Base-by-base conservation (phyloP, 495 filamentous ascomycete species). In the Penicillium pulvis region DNA sequence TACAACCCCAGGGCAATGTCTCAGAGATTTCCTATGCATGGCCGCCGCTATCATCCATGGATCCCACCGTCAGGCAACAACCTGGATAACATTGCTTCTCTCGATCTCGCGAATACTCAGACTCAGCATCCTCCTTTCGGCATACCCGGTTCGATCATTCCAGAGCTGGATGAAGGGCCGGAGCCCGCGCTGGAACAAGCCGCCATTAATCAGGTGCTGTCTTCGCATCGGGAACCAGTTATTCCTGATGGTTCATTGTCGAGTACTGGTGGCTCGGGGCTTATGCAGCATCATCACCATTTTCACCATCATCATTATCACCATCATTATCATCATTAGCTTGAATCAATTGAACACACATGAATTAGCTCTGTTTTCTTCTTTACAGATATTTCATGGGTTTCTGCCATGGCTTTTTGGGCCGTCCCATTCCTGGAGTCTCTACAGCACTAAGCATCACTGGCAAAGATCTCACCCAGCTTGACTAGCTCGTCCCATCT, bases 401-500 rank as follows among this genome's bases (percentile, higher is more conserved):
- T 28, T 7, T 28, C 28, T 28, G 4, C 4, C 4, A 28, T 28
- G 28, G 3, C 28, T 28, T 28, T 23, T 5, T 28, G 28, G 4
- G 28, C 28, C 28, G 6, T 28, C 14, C 33, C 14, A 36, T 33
- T 33, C 31, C 31, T 33, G 6, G 11, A 8, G 10, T 12, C 10
- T 36, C 10, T 36, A 11, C 10, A 12, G 19, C 19, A 3, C 36
- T 23, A 56, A 20, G 55, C 28, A 31, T 57, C 61, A 19, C 53
- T 59, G 5, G 61, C 61, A 46, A 63, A 63, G 0, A 56, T 49
- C 7, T 49, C 56, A 3, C 57, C 57, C 6, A 59, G 26, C 10
- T 57, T 53, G 1, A 59, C 56, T 5, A 59, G 31, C 4, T 62
- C 50, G 6, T 49, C 30, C 67, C 65, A 72, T 7, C 67, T 52